Evolutionary conservation across 2,329 filamentous ascomycete species (phyloP).

Genomic region (Endocalyx cinctus): DNA sequence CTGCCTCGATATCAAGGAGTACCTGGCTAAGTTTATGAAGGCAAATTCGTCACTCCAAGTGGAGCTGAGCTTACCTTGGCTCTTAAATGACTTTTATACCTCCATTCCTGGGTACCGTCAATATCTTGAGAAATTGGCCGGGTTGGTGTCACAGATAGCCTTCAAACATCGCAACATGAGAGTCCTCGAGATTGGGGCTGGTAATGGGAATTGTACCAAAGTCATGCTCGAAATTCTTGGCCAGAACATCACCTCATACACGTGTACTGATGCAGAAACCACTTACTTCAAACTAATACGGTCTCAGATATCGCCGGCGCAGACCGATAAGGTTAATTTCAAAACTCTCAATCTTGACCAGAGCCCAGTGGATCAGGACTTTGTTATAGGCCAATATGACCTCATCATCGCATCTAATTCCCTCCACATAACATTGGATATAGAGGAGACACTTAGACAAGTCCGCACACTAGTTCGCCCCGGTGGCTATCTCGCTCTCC

Average conservation of each 20-base stretch:
- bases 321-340: conserved; percentile 26
- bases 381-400: conserved; percentile 24
- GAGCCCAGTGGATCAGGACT: conserved; percentile 28
- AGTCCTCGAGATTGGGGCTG: conserved; percentile 29
- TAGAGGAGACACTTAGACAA: conserved; percentile 16
- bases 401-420: conserved; percentile 30
- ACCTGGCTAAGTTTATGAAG: conserved; percentile 20
- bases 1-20: conserved; percentile 15
- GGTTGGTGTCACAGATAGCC: conserved; percentile 27
- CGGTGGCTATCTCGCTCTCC: conserved; percentile 1
- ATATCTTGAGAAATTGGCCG: conserved; percentile 15
- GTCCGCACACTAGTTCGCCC: conserved; percentile 1
- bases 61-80: background rate
- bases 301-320: conserved; percentile 22
- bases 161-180: conserved; percentile 24
- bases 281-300: conserved; percentile 33
- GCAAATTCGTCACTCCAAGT: background rate
- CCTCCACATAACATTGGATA: conserved; percentile 24
- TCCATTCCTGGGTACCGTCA: conserved; percentile 27
- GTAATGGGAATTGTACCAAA: conserved; percentile 32
- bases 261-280: conserved; percentile 37
- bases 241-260: conserved; percentile 23
- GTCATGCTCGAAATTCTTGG: conserved; percentile 25
- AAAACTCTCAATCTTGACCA: conserved; percentile 27
- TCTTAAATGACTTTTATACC: conserved; percentile 1